These are phyloP conservation scores for Phycomyces nitens DNA, from an alignment of 192 early-diverging fungal genomes.

Conservation along the genomic window DNA sequence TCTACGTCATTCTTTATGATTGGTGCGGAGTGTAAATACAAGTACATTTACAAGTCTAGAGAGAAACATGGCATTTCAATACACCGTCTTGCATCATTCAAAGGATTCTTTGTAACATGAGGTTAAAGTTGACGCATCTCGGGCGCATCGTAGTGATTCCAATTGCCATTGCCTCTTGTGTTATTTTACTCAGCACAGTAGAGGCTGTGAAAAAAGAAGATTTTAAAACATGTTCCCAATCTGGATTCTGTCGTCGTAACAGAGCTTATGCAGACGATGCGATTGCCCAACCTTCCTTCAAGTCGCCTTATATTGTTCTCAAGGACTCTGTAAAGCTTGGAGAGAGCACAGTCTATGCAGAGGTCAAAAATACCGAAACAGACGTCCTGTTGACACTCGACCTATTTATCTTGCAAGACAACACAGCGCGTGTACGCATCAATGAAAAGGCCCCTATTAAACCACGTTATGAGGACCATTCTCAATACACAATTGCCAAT, in stretches of 20 bases:
- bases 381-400: constrained; percentile 42
- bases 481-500: constrained; percentile 52
- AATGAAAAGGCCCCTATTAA: constrained; percentile 64
- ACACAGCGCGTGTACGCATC: constrained; percentile 55
- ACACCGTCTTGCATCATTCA: too few relatives aligned
- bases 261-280: constrained; percentile 73
- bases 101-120: too few relatives aligned
- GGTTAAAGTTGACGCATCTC: too few relatives aligned
- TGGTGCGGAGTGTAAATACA: too few relatives aligned
- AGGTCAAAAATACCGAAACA: constrained; percentile 51
- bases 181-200: neutral
- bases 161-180: neutral
- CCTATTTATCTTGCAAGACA: constrained; percentile 53
- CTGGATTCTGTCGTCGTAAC: constrained; percentile 87
- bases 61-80: too few relatives aligned
- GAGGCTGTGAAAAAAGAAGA: constrained; percentile 73
- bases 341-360: constrained; percentile 35
- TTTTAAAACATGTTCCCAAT: constrained; percentile 87
- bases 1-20: too few relatives aligned
- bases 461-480: constrained; percentile 68
- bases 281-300: constrained; percentile 17
- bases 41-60: too few relatives aligned
- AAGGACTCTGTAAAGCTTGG: constrained; percentile 54
- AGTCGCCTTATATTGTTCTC: constrained; percentile 64
- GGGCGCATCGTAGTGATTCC: too few relatives aligned